Evolutionary conservation across 257 asterid species (phyloP).

Genomic region (Parsonsia alboflavescens): DNA sequence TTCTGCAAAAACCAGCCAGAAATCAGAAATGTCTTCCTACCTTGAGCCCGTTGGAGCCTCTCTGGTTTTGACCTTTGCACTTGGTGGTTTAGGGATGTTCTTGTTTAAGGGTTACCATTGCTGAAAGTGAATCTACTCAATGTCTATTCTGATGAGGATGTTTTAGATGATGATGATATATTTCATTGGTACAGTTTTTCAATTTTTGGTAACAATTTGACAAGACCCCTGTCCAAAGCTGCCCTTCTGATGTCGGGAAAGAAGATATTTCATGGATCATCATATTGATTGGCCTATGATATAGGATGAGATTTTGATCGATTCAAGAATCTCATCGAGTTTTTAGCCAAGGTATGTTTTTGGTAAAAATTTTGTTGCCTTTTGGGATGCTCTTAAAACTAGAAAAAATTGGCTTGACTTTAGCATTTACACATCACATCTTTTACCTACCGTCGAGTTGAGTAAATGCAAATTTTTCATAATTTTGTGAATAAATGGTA

Average conservation of each 20-base stretch:
- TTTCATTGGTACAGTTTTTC: background rate
- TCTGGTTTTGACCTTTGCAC: constrained; percentile 23
- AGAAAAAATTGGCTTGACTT: too few relatives aligned
- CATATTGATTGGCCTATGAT: constrained; percentile 11
- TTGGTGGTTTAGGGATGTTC: constrained; percentile 37
- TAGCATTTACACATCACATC: too few relatives aligned
- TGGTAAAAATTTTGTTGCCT: background rate
- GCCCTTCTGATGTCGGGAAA: constrained; percentile 14
- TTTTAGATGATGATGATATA: background rate
- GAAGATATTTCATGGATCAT: constrained; percentile 14
- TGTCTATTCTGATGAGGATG: background rate
- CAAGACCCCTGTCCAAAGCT: background rate
- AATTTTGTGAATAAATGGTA: too few relatives aligned
- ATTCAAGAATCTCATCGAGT: constrained; percentile 15
- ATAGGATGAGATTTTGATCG: constrained; percentile 15
- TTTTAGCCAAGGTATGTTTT: background rate
- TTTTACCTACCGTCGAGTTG: too few relatives aligned
- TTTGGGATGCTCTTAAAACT: too few relatives aligned
- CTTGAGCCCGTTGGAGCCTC: constrained; percentile 23
- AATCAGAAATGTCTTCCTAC: constrained; percentile 16
- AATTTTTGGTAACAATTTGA: background rate
- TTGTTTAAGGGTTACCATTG: constrained; percentile 23
- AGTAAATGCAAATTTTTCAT: too few relatives aligned
- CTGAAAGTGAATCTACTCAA: constrained; percentile 21
- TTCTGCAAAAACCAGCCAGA: constrained; percentile 20